These are phyloP conservation scores for Poterioochromonas sp. DNA, from an alignment of 352 stramenopile species.

Conservation along the genomic window DNA sequence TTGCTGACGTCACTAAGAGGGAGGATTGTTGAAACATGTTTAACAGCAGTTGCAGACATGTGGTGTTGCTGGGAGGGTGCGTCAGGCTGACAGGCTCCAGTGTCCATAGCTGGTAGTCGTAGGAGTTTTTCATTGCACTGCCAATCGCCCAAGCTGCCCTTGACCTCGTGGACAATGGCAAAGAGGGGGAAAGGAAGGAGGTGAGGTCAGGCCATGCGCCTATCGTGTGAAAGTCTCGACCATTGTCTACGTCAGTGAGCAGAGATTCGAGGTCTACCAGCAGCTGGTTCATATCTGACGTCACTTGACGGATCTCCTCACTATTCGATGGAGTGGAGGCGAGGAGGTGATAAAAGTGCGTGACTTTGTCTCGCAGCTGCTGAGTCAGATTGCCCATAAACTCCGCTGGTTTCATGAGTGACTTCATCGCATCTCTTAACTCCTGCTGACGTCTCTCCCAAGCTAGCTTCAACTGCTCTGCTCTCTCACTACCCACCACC, in stretches of 20 bases:
- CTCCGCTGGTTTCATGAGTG: slow-evolving; percentile 8
- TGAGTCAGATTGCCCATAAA: background rate
- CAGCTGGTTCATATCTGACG: background rate
- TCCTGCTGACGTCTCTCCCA: background rate
- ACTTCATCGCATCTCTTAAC: background rate
- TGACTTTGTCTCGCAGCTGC: background rate
- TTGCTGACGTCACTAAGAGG: background rate
- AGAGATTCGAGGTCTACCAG: slow-evolving; percentile 4
- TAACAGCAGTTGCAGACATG: background rate
- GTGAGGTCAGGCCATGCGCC: background rate
- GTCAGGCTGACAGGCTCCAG: background rate
- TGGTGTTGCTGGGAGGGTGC: background rate
- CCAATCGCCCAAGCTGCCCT: background rate
- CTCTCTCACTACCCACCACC: background rate
- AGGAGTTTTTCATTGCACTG: slow-evolving; percentile 7
- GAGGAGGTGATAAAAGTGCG: background rate
- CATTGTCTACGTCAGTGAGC: slow-evolving; percentile 21
- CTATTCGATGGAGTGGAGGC: no score
- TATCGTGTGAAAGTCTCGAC: slow-evolving; percentile 24
- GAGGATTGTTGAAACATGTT: background rate
- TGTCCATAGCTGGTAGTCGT: slow-evolving; percentile 21
- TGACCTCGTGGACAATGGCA: background rate
- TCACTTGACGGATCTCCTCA: background rate
- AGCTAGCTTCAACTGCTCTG: background rate
- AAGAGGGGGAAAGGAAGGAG: no score